phyloP scores from a whole-genome alignment of 129 eudicot genomes.

The Flaveria sonorensis region DNA sequence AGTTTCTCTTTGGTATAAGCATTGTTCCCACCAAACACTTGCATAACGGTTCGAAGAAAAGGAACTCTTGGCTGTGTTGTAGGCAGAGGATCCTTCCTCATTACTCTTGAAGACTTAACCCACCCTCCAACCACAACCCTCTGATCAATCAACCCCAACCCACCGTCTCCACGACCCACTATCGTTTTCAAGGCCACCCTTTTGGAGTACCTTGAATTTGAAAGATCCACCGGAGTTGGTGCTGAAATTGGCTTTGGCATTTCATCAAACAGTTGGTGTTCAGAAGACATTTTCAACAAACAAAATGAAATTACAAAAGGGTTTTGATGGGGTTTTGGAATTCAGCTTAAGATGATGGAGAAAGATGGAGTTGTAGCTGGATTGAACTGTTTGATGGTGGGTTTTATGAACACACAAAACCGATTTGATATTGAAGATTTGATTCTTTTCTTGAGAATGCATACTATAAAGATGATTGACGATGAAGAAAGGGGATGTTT shows the following conservation, averaged over 20 bases:
- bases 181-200: slow-evolving; percentile 65
- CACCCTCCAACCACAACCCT: slow-evolving; percentile 82
- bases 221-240: slow-evolving; percentile 4
- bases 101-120: slow-evolving; percentile 79
- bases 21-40: slow-evolving; percentile 64
- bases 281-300: slow-evolving; percentile 41
- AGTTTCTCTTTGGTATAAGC: slow-evolving; percentile 42
- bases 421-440: slow-evolving; percentile 23
- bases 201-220: slow-evolving; percentile 52
- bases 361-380: slow-evolving; percentile 8
- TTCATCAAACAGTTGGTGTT: slow-evolving; percentile 37
- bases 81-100: slow-evolving; percentile 40
- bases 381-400: slow-evolving; percentile 14
- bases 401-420: slow-evolving; percentile 25
- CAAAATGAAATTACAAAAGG: background rate
- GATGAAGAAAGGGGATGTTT: slow-evolving; percentile 52
- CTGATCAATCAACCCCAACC: slow-evolving; percentile 60
- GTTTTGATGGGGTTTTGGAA: slow-evolving; percentile 20
- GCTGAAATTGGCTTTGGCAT: slow-evolving; percentile 23
- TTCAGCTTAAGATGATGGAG: background rate
- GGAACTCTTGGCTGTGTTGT: slow-evolving; percentile 57
- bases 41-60: slow-evolving; percentile 53
- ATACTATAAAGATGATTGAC: slow-evolving; percentile 24
- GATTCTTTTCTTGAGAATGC: slow-evolving; percentile 63
- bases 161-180: slow-evolving; percentile 52